phyloP scores from a whole-genome alignment of 371 early-diverging fungal species.

The Mucor ambiguus region DNA sequence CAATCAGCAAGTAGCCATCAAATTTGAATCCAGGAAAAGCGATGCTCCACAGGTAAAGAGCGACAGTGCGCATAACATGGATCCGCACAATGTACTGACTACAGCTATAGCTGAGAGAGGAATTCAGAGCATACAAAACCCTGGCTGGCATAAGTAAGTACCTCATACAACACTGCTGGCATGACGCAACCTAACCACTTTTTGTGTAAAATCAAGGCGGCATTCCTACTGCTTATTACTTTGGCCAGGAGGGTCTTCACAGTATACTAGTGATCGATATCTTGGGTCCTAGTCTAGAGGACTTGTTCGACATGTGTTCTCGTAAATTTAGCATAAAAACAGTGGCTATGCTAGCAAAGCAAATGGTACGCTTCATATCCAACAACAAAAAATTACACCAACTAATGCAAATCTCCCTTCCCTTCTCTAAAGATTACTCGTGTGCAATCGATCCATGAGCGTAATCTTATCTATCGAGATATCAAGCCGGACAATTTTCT shows the following conservation, averaged over 20 bases:
- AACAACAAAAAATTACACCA: neutral
- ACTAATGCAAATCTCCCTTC: neutral
- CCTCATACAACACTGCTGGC: neutral
- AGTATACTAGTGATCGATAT: conserved; percentile 95
- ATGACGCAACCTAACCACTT: neutral
- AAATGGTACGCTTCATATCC: conserved; percentile 78
- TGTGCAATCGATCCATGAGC: conserved; percentile 94
- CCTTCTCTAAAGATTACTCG: conserved; percentile 65
- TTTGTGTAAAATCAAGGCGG: conserved; percentile 52
- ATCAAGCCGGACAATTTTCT: conserved; percentile 99
- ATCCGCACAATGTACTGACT: neutral
- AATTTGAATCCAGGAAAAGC: conserved; percentile 93
- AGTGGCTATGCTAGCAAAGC: conserved; percentile 93
- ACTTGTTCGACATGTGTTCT: conserved; percentile 93
- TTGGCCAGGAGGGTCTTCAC: conserved; percentile 93
- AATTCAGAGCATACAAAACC: conserved; percentile 90
- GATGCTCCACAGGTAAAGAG: conserved; percentile 80
- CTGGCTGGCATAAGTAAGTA: conserved; percentile 71
- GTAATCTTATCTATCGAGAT: conserved; percentile 96
- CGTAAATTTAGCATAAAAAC: conserved; percentile 92
- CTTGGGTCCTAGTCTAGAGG: conserved; percentile 94
- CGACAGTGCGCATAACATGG: neutral
- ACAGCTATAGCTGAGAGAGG: conserved; percentile 68
- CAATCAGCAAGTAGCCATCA: conserved; percentile 89
- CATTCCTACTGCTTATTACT: conserved; percentile 88